phyloP scores from a whole-genome alignment of 192 early-diverging fungal genomes.

The Coemansia sp. region DNA sequence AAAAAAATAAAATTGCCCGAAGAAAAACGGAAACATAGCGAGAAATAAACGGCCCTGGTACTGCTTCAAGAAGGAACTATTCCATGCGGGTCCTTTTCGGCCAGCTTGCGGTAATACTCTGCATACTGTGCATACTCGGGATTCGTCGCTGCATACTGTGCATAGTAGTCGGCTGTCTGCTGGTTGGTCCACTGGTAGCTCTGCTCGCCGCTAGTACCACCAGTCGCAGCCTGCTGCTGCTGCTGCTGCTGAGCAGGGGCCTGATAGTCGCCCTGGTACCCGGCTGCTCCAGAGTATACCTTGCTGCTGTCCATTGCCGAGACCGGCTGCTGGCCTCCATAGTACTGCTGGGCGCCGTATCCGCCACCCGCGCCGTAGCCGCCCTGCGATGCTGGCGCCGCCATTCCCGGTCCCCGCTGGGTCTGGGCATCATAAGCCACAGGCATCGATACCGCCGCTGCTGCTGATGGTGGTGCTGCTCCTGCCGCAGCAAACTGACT shows the following conservation, averaged over 20 bases:
- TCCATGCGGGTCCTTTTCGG: slow-evolving; percentile 49
- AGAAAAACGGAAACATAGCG: not conserved
- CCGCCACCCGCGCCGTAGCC: slow-evolving; percentile 15
- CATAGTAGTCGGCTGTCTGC: slow-evolving; percentile 49
- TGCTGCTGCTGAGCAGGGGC: slow-evolving; percentile 22
- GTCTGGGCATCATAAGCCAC: slow-evolving; percentile 27
- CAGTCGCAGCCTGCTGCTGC: slow-evolving; percentile 15
- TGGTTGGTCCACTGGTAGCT: slow-evolving; percentile 50
- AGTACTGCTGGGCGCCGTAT: slow-evolving; percentile 14
- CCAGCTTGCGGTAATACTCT: slow-evolving; percentile 50
- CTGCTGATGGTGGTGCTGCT: not conserved
- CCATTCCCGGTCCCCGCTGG: slow-evolving; percentile 11
- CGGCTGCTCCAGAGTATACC: slow-evolving; percentile 8
- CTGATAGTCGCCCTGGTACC: slow-evolving; percentile 17
- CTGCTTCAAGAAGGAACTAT: slow-evolving; percentile 44
- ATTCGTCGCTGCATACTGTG: slow-evolving; percentile 41
- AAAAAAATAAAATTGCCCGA: not conserved
- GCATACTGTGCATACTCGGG: slow-evolving; percentile 54
- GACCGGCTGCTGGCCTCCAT: slow-evolving; percentile 1
- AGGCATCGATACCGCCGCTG: not conserved
- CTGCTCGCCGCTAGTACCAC: slow-evolving; percentile 13
- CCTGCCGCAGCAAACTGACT: slow-evolving; percentile 7
- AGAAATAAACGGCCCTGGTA: not conserved
- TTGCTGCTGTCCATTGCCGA: not conserved
- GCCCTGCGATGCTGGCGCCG: slow-evolving; percentile 1